These are phyloP conservation scores for Thermomucor indicae-seudaticae DNA, from an alignment of 371 early-diverging fungal genomes.

Conservation along the genomic window DNA sequence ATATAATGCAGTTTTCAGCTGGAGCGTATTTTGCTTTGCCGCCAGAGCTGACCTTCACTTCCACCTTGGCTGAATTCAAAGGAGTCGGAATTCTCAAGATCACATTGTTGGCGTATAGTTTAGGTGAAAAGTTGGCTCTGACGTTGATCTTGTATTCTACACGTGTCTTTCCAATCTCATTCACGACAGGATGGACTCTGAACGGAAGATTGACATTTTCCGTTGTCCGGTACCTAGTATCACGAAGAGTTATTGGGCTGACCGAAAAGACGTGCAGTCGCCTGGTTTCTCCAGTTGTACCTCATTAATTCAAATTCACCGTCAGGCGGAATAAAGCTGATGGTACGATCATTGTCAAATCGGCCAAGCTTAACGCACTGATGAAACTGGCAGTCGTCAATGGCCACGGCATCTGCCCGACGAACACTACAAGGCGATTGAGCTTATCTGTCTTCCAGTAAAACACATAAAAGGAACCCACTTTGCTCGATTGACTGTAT, in stretches of 20 bases:
- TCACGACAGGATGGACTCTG: constrained; percentile 81
- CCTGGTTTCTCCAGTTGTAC: constrained; percentile 20
- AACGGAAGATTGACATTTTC: constrained; percentile 86
- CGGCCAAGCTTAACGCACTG: constrained; percentile 86
- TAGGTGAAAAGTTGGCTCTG: constrained; percentile 72
- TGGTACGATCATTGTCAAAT: constrained; percentile 79
- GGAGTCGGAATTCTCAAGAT: constrained; percentile 83
- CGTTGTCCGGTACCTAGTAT: constrained; percentile 74
- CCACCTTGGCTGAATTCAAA: constrained; percentile 72
- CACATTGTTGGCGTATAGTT: constrained; percentile 78
- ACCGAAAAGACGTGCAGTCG: no score
- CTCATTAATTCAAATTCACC: constrained; percentile 94
- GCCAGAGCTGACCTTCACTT: constrained; percentile 59
- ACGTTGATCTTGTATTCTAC: constrained; percentile 80
- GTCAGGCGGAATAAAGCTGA: constrained; percentile 98
- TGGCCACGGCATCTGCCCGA: constrained; percentile 68
- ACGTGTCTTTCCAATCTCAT: constrained; percentile 69
- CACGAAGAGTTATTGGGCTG: background rate
- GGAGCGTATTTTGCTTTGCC: constrained; percentile 89
- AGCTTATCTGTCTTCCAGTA: background rate
- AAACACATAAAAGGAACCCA: constrained; percentile 1
- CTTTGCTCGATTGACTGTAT: constrained; percentile 43
- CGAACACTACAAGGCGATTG: constrained; percentile 20
- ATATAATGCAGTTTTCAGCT: constrained; percentile 78
- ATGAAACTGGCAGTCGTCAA: constrained; percentile 91